Base-by-base conservation (phyloP, 768 basidiomycete species). In the Lactarius deliciosus region DNA sequence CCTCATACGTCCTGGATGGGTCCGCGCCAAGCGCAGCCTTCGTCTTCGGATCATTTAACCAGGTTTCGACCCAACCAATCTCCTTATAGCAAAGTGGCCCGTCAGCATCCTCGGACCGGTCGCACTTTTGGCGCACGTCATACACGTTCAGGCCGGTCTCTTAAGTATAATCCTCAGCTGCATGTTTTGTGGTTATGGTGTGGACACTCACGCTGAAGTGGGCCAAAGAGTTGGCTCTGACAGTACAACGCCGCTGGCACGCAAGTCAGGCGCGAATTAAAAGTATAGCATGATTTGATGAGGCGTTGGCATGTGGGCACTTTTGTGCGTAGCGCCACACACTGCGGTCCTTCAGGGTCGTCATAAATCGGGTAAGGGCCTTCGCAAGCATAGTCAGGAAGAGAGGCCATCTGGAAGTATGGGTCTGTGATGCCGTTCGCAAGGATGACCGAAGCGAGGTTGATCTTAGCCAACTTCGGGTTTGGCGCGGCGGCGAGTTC, bases 341-440 rank as follows among this genome's bases (percentile, higher is more conserved):
- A 85, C 68, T 83, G 77, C 25, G 81, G 78, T 28, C 81, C 79
- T 5, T 81, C 73, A 34, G 78, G 79, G 61, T 81, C 88, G 66
- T 88, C 85, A 65, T 86, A 96, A 10, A 96, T 83, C 0, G 91
- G 86, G 76, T 90, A 96, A 6, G 90, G 90, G 6, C 91, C 90
- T 10, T 89, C 82, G 73, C 93, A 95, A 16, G 85, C 87, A 71
- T 86, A 94, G 69, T 96, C 94, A 1, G 92, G 89, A 25, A 97
- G 79, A 41, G 86, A 82, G 5, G 83, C 87, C 79, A 92, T 87
- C 74, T 98, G 96, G 50, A 86, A 78, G 72, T 85, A 86, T 10
- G 92, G 91, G 71, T 96, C 89, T 0, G 93, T 94, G 59, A 91
- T 79, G 11, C 92, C 96, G 74, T 95, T 97, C 4, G 89, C 96